phyloP scores from a whole-genome alignment of 306 rosid species.

The Amphicarpaea edgeworthii region DNA sequence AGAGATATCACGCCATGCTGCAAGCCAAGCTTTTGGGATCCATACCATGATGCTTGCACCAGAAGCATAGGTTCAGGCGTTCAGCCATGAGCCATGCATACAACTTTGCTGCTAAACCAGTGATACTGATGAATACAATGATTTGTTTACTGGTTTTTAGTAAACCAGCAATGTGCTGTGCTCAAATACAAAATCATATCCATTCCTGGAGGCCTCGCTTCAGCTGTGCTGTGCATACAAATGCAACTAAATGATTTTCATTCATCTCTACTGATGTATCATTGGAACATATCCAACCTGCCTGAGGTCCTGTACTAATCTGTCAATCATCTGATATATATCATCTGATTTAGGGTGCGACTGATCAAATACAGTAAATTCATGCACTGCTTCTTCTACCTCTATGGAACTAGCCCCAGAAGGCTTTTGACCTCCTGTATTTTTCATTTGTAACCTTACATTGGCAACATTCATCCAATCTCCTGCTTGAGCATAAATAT shows the following conservation, averaged over 20 bases:
- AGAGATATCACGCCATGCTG: too few species aligned
- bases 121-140: background rate
- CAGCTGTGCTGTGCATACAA: background rate
- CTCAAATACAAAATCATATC: constrained; percentile 17
- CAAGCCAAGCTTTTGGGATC: too few species aligned
- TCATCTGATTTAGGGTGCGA: constrained; percentile 78
- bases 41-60: background rate
- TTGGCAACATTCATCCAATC: constrained; percentile 76
- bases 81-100: constrained; percentile 2
- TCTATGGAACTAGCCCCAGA: constrained; percentile 89
- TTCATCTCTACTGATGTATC: constrained; percentile 39
- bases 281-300: constrained; percentile 57
- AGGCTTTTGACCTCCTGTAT: constrained; percentile 67
- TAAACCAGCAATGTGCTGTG: constrained; percentile 19
- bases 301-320: constrained; percentile 65
- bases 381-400: constrained; percentile 71
- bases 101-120: constrained; percentile 35
- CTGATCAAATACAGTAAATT: constrained; percentile 74
- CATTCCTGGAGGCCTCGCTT: constrained; percentile 26
- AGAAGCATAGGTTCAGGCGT: constrained; percentile 28
- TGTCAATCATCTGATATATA: constrained; percentile 74
- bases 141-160: constrained; percentile 14
- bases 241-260: constrained; percentile 26
- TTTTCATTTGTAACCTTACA: constrained; percentile 69
- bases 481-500: constrained; percentile 85